Conservation (phyloP, 257 asterid genomes). For the Thymus mandschuricus region DNA sequence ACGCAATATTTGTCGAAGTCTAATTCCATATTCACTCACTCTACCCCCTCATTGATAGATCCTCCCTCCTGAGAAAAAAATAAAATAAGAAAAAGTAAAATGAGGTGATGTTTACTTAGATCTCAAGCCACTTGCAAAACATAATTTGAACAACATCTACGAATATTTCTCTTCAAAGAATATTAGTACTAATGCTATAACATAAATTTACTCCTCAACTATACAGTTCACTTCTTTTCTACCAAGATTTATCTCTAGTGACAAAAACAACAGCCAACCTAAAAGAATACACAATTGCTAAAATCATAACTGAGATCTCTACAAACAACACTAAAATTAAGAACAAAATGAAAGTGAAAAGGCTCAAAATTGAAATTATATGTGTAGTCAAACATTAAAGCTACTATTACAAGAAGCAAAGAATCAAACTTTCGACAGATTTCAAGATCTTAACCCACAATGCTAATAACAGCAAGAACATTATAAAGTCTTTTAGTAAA, state of each 20-base stretch:
- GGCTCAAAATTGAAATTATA: background rate
- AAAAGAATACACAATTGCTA: background rate
- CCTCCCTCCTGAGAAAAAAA: conserved; percentile 30
- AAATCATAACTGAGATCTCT: conserved; percentile 40
- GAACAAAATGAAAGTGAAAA: conserved; percentile 2
- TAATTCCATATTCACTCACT: conserved; percentile 51
- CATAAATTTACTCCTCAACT: background rate
- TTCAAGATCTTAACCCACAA: conserved; percentile 44
- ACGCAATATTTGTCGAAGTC: conserved; percentile 82
- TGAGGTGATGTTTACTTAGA: conserved; percentile 24
- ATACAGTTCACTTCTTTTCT: background rate
- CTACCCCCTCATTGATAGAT: conserved; percentile 45
- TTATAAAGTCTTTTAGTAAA: conserved; percentile 22
- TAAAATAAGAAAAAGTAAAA: conserved; percentile 14
- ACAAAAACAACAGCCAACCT: too few species aligned
- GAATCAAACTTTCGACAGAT: conserved; percentile 30
- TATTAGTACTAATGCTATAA: background rate
- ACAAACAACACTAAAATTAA: conserved; percentile 14
- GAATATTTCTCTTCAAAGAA: background rate
- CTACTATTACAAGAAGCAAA: conserved; percentile 35
- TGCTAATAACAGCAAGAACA: conserved; percentile 41
- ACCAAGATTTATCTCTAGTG: too few species aligned
- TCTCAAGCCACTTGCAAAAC: background rate
- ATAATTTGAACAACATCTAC: background rate
- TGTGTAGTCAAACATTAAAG: background rate